Evolutionary conservation across 176 grass and related monocot species (phyloP).

Genomic region (Eragrostis nindensis): DNA sequence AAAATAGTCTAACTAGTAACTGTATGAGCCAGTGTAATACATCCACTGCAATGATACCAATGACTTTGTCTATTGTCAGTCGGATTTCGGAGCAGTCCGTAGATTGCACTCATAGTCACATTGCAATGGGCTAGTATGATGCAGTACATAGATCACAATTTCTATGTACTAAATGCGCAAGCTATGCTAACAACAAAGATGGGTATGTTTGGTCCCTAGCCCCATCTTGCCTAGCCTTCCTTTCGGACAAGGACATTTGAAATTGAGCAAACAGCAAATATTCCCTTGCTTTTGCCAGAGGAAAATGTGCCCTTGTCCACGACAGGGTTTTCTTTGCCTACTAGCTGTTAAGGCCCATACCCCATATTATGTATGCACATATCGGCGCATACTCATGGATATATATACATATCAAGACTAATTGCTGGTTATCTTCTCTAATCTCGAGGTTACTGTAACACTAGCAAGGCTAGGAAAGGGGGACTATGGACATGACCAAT

Average conservation of each 20-base stretch:
- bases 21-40: conserved; percentile 6
- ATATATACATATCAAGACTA: no score
- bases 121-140: conserved; percentile 27
- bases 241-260: background rate
- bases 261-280: background rate
- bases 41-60: background rate
- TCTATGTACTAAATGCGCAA: conserved; percentile 16
- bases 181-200: conserved; percentile 19
- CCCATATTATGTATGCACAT: no score
- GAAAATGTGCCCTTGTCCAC: background rate
- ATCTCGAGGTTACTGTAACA: no score
- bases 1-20: no score
- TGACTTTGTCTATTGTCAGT: conserved; percentile 13
- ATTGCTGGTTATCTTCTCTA: no score
- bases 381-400: no score
- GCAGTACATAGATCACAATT: conserved; percentile 5
- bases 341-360: no score
- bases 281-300: background rate
- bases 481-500: background rate
- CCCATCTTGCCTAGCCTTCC: background rate
- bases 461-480: background rate
- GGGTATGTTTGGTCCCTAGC: background rate
- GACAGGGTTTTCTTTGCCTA: conserved; percentile 3
- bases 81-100: background rate
- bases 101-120: background rate